A percentile compares a stretch with the other conserved stretches of the same genome.
phyloP scores from a whole-genome alignment of 2,329 filamentous ascomycete genomes.

The Aspergillus costaricaensis region DNA sequence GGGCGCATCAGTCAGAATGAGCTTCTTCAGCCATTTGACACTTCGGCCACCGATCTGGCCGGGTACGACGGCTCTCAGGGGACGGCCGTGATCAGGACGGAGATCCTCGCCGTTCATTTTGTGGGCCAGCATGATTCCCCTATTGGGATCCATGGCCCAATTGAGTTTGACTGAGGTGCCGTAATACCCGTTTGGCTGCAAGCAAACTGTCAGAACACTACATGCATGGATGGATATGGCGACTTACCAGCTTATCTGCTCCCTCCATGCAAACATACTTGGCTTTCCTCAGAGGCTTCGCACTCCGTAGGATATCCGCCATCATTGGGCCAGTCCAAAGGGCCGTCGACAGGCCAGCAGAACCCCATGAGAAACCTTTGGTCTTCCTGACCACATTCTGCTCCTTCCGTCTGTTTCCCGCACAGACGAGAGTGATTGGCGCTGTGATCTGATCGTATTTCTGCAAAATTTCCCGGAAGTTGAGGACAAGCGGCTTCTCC shows the following conservation, averaged over 20 bases:
- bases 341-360: slow-evolving; percentile 82
- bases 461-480: slow-evolving; percentile 68
- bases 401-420: slow-evolving; percentile 88
- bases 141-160: slow-evolving; percentile 81
- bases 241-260: slow-evolving; percentile 69
- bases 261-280: slow-evolving; percentile 90
- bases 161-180: slow-evolving; percentile 85
- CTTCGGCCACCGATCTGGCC: slow-evolving; percentile 90
- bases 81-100: slow-evolving; percentile 81
- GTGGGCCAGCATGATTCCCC: slow-evolving; percentile 83
- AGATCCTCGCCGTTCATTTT: slow-evolving; percentile 86
- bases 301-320: slow-evolving; percentile 67
- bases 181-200: slow-evolving; percentile 78
- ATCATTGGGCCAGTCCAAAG: slow-evolving; percentile 83
- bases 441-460: slow-evolving; percentile 81
- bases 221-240: not conserved
- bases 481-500: slow-evolving; percentile 71
- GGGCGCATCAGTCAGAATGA: slow-evolving; percentile 74
- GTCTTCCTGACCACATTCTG: slow-evolving; percentile 89
- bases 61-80: slow-evolving; percentile 78
- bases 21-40: slow-evolving; percentile 86
- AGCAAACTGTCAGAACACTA: slow-evolving; percentile 12
- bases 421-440: slow-evolving; percentile 86
- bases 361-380: slow-evolving; percentile 92
- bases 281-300: slow-evolving; percentile 68